Evolutionary conservation across 2,329 filamentous ascomycete species (phyloP), one percentile per base, ranked within the genome.

Genomic region (Neofusicoccum sp.): DNA sequence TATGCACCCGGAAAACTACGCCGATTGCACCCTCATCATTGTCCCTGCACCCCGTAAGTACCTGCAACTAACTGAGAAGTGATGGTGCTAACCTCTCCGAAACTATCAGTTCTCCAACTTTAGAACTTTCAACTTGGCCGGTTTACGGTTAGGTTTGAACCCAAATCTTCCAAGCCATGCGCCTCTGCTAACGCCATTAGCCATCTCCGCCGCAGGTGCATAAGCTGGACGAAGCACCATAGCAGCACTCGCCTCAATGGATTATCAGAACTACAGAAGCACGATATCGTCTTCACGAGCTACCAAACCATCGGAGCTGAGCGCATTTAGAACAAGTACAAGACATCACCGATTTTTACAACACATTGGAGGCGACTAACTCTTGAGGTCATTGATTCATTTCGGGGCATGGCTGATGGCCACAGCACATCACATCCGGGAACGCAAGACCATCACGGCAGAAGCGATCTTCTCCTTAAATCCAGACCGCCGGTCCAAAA

Each of bases 401-500:
- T 16, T 16, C 26, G 6, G 20, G 20, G 20, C 26, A 6, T 0
- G 12, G 3, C 30, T 31, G 4, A 24, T 26, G 49, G 20, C 12
- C 34, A 48, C n/a, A 79, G 79, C 77, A 3, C 79, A 81, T 60
- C 65, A 73, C 3, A 77, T 81, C 34, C 71, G 76, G 2, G 76
- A 76, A 38, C 62, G 64, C 1, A 64, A 67, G 3, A 73, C 75
- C 0, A 51, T 62, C 14, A 78, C 75, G 64, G 69, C 75, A 20
- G 68, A 65, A 54, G 77, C 78, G 1, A 66, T 77, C 0, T 79
- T 72, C 33, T 69, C 69, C 2, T 68, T 83, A 0, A 62, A 75
- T 0, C 69, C 75, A 0, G 62, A 56, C 0, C 69, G 0, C 80
- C 80, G 0, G 77, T 83, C 0, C 80, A 82, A 45, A 83, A 83